phyloP scores from a whole-genome alignment of 2,329 filamentous ascomycete genomes.

The Fusarium sp. region DNA sequence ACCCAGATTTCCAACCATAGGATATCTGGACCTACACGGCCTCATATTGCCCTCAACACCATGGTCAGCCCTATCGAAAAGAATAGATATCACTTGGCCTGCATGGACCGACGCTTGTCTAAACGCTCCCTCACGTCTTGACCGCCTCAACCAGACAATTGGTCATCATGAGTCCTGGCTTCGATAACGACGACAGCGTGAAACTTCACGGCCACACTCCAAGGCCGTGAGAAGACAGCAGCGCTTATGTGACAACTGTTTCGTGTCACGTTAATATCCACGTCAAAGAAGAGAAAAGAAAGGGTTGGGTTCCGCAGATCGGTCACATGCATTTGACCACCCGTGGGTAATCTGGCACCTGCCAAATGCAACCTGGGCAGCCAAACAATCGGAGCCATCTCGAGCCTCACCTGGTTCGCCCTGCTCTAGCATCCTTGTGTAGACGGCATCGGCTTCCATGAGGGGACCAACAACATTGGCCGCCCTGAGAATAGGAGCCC shows the following conservation, averaged over 20 bases:
- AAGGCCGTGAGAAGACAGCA: neutral
- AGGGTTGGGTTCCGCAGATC: slow-evolving; percentile 34
- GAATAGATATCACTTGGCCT: neutral
- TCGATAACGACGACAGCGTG: neutral
- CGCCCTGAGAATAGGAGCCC: slow-evolving; percentile 25
- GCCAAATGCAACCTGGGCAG: slow-evolving; percentile 7
- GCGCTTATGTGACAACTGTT: neutral
- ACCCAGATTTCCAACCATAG: neutral
- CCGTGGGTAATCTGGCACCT: slow-evolving; percentile 39
- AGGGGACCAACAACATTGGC: slow-evolving; percentile 3
- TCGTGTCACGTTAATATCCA: slow-evolving; percentile 34
- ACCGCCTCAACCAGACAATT: neutral
- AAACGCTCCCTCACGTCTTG: neutral
- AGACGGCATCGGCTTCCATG: neutral
- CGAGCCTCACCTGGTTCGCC: slow-evolving; percentile 25
- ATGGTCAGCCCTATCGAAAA: neutral
- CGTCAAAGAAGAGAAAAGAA: slow-evolving; percentile 10
- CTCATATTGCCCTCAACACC: neutral
- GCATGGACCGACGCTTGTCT: neutral
- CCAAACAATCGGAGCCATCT: slow-evolving; percentile 9
- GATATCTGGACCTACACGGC: neutral
- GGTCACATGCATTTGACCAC: slow-evolving; percentile 44
- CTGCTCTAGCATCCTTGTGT: slow-evolving; percentile 11
- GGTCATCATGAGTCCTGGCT: neutral
- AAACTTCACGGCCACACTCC: neutral